These are phyloP conservation scores for Omphalotus olearius DNA, from an alignment of 1,284 basidiomycete genomes.

Conservation along the genomic window DNA sequence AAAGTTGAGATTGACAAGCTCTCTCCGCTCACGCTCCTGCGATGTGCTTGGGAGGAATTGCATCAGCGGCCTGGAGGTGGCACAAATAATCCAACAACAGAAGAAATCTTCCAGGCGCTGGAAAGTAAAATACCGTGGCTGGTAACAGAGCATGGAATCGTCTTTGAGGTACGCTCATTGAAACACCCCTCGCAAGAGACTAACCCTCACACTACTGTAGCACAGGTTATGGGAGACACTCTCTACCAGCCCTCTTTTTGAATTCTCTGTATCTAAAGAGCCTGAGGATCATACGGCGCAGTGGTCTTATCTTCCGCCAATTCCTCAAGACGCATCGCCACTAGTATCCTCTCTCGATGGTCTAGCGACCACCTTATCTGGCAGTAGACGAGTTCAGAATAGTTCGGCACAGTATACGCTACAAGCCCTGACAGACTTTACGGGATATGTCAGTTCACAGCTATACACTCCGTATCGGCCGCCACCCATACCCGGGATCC, in stretches of 20 bases:
- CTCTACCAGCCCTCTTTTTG: constrained; percentile 48
- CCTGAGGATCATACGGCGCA: constrained; percentile 23
- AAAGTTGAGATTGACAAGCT: constrained; percentile 32
- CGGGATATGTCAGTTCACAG: constrained; percentile 62
- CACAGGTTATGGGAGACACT: constrained; percentile 58
- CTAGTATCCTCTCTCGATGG: constrained; percentile 40
- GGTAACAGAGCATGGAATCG: constrained; percentile 40
- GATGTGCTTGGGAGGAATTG: constrained; percentile 56
- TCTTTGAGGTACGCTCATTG: constrained; percentile 43
- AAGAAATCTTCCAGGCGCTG: constrained; percentile 54
- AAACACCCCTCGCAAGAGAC: background rate
- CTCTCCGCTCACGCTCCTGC: constrained; percentile 50
- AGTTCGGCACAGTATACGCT: constrained; percentile 46
- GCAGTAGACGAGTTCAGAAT: constrained; percentile 26
- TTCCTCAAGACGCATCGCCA: constrained; percentile 35
- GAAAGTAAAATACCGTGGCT: constrained; percentile 57
- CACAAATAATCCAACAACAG: constrained; percentile 38
- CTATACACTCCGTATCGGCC: constrained; percentile 46
- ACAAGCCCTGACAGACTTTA: constrained; percentile 57
- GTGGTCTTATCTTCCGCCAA: constrained; percentile 52
- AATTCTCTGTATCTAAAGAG: constrained; percentile 16
- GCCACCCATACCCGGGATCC: constrained; percentile 25
- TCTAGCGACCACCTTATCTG: constrained; percentile 39
- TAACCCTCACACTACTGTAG: constrained; percentile 30
- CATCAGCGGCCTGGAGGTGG: constrained; percentile 29